phyloP scores from a whole-genome alignment of 164 flowering plant genomes.

The Tetracentron sinense region DNA sequence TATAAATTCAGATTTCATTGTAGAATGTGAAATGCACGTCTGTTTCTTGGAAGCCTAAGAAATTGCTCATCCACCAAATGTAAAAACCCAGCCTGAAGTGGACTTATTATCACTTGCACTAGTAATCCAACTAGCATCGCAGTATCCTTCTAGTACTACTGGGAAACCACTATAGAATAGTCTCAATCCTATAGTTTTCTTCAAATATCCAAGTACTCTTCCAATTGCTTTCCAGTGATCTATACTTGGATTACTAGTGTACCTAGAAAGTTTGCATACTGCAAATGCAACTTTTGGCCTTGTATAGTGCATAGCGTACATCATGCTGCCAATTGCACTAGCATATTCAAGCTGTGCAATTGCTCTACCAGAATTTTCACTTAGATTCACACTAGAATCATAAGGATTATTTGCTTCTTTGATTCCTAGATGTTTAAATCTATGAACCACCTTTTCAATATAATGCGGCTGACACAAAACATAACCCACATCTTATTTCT shows the following conservation, averaged over 20 bases:
- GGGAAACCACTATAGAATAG: constrained; percentile 16
- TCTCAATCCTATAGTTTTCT: constrained; percentile 10
- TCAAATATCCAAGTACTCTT: constrained; percentile 16
- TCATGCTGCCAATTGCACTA: constrained; percentile 9
- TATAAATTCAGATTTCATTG: too few species aligned
- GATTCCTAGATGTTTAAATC: constrained; percentile 6
- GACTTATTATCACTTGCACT: too few species aligned
- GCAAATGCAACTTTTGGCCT: constrained; percentile 23
- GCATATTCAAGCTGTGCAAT: too few species aligned
- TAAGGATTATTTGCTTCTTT: constrained; percentile 8
- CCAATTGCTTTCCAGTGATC: constrained; percentile 18
- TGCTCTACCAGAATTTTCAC: too few species aligned
- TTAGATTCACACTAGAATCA: neutral
- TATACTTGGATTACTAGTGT: constrained; percentile 14
- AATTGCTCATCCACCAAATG: constrained; percentile 18
- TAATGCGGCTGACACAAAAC: constrained; percentile 13
- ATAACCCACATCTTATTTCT: neutral
- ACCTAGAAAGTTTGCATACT: constrained; percentile 15
- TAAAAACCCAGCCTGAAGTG: constrained; percentile 18
- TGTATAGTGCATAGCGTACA: constrained; percentile 18
- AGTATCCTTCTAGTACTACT: constrained; percentile 19
- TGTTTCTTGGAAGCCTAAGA: too few species aligned
- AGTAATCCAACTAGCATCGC: too few species aligned
- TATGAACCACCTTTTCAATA: constrained; percentile 13
- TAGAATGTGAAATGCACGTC: constrained; percentile 22